Base-by-base conservation (phyloP, 208 protist species). In the Phytomonas sp. region DNA sequence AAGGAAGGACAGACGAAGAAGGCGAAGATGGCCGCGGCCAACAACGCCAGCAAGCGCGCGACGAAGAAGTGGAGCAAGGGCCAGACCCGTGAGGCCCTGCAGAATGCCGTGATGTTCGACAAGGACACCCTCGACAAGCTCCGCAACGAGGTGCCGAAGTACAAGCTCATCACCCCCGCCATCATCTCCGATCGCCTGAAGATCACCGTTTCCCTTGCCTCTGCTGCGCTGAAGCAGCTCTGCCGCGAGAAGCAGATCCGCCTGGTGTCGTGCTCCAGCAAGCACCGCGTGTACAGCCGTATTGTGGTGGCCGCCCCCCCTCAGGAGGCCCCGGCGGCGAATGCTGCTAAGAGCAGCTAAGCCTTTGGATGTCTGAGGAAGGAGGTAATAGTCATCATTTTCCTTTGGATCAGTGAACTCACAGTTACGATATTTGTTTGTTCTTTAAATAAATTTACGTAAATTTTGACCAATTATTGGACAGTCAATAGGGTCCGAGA, bases 61-160 rank as follows among this genome's bases (percentile, higher is more conserved):
- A 72, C 89, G 60, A 97, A 97, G 89, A 97, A 97, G 85, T 97
- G 93, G 93, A 93, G 81, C 71, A 97, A 97, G 79, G 85, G 84
- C 46, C 87, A 89, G 76, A 87, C 82, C 43, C 90, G 89, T 63
- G 93, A 97, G 87, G 85, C 88, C 23, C 83, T 95, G 33, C 82
- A 95, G 78, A 96, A 96, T 80, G 91, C 89, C 73, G 91, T 96
- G 66, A 87, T 96, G 77, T 95, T 94, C 77, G 90, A 95, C 76
- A 94, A 92, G 79, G 86, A 93, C 31, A 91, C 89, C 46, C 73
- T 82, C 75, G 85, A 88, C 69, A 91, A 93, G 77, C 82, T 97
- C 51, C 70, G 82, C 72, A 90, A 68, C 56, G 89, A 95, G 74
- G 93, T 97, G 33, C 91, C 93, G 71, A 97, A 96, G 83, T 93